A percentile compares a stretch with the other conserved stretches of the same genome.
phyloP scores from a whole-genome alignment of 352 stramenopile genomes.

The Thalassiosira delicatula region DNA sequence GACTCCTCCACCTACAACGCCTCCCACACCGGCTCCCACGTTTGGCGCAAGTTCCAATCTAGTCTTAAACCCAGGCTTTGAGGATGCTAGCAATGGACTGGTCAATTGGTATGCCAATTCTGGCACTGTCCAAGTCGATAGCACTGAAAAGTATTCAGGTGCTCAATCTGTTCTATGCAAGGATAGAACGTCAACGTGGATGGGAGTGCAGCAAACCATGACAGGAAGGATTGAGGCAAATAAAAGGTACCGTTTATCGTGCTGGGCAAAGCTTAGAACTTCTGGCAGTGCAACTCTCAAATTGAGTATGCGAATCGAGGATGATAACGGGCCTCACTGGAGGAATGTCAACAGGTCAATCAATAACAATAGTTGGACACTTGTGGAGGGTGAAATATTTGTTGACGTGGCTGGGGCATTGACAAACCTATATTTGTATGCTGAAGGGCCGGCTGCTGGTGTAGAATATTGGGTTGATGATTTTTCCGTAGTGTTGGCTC shows the following conservation, averaged over 20 bases:
- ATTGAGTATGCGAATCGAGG: conserved; percentile 21
- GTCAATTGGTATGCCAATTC: conserved; percentile 40
- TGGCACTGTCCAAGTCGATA: conserved; percentile 22
- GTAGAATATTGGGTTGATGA: conserved; percentile 24
- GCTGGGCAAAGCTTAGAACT: conserved; percentile 43
- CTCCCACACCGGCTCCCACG: conserved; percentile 20
- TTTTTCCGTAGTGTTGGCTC: not conserved
- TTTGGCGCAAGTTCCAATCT: conserved; percentile 28
- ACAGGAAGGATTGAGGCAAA: conserved; percentile 11
- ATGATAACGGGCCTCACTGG: conserved; percentile 29
- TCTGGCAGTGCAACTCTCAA: conserved; percentile 2
- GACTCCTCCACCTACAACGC: conserved; percentile 1
- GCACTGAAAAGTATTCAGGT: conserved; percentile 27
- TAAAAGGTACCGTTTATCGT: conserved; percentile 30
- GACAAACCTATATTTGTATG: conserved; percentile 14
- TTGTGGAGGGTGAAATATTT: conserved; percentile 20
- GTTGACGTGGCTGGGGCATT: conserved; percentile 26
- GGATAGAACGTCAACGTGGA: conserved; percentile 30
- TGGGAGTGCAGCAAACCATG: conserved; percentile 19
- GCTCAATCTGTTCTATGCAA: conserved; percentile 30
- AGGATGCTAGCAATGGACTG: conserved; percentile 10
- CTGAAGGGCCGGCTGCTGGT: conserved; percentile 20
- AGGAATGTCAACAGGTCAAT: conserved; percentile 6
- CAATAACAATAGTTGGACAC: conserved; percentile 36
- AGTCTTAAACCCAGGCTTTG: conserved; percentile 34